Base-by-base conservation (phyloP, 2,329 filamentous ascomycete species). In the Penicillium sp. region DNA sequence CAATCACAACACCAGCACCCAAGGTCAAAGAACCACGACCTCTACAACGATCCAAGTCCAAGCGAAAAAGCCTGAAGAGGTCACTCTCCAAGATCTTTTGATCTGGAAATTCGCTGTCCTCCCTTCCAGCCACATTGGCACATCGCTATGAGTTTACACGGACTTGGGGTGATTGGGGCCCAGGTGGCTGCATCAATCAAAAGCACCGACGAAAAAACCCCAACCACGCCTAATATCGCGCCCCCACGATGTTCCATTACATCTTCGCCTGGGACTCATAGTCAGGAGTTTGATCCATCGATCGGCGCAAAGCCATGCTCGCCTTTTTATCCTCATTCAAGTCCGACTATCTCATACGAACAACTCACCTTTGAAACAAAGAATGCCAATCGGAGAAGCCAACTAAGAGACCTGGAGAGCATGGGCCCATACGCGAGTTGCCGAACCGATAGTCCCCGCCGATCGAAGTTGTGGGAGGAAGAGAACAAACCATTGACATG, bases 261-360 rank as follows among this genome's bases (percentile, higher is more conserved):
- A 13, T 66, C 65, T n/a, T 64, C 63, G 5, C 66, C 64, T 23
- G 53, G 53, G 39, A 39, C 31, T 36, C 47, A 55, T 6, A 44
- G 47, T 9, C 54, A 52, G 41, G 74, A 78, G 6, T 78, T 73
- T 64, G 73, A 78, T 59, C 76, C 76, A 2, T 70, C 64, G 13
- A 59, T 69, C 49, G 73, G 71, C 39, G 75, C 76, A 56, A 77
- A 77, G 58, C 74, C 76, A 15, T 74, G 63, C 55, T 78, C 76
- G 1, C 76, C 77, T 1, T 79, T 79, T 65, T 79, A 79, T 62
- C 71, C 70, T 27, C 76, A 79, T 66, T 73, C 73, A 27, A 70
- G 68, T 15, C 66, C 68, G 0, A 70, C 70, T 0, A 49, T 65
- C 21, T 68, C 67, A 17, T 58, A 66, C 21, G 68, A 70, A 41